A percentile compares a stretch with the other conserved stretches of the same genome.
phyloP scores from a whole-genome alignment of 176 grass and related monocot genomes.

The Avena sativa region DNA sequence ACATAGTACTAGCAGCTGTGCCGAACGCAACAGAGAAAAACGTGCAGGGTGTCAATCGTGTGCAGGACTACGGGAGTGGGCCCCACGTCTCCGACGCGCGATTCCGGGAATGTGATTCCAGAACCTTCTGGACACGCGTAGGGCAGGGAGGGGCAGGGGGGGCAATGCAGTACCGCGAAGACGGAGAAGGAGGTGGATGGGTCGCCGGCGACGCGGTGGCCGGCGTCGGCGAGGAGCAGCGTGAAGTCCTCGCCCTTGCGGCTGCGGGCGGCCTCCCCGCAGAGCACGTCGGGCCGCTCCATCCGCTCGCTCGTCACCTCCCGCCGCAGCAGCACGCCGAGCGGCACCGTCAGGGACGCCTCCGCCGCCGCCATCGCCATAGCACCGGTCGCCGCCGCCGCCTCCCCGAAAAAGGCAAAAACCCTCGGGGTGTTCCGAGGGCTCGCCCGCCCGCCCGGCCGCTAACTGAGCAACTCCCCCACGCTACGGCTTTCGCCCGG shows the following conservation, averaged over 20 bases:
- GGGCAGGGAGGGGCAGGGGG: neutral
- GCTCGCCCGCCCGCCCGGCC: neutral
- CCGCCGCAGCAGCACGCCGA: constrained; percentile 84
- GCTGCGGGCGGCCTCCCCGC: constrained; percentile 75
- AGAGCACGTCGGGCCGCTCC: constrained; percentile 79
- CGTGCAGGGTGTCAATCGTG: constrained; percentile 38
- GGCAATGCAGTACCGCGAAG: constrained; percentile 76
- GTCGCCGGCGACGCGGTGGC: constrained; percentile 71
- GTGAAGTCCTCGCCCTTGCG: constrained; percentile 98
- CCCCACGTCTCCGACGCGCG: constrained; percentile 36
- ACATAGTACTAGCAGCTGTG: neutral
- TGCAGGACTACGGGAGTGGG: neutral
- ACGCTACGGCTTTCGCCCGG: neutral
- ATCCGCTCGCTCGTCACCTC: constrained; percentile 91
- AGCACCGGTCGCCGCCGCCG: neutral
- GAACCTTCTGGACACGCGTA: neutral
- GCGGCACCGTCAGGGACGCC: constrained; percentile 58
- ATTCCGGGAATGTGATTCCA: neutral
- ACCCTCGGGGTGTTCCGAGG: neutral
- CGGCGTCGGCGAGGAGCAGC: constrained; percentile 60
- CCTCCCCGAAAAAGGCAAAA: constrained; percentile 11
- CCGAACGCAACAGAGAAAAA: neutral
- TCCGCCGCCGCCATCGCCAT: constrained; percentile 33
- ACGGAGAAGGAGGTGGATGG: constrained; percentile 87
- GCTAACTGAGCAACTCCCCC: neutral